A percentile compares a stretch with the other conserved stretches of the same genome.
These are phyloP conservation scores for Phalaenopsis hybrid DNA, from an alignment of 116 monocot species.

Conservation along the genomic window DNA sequence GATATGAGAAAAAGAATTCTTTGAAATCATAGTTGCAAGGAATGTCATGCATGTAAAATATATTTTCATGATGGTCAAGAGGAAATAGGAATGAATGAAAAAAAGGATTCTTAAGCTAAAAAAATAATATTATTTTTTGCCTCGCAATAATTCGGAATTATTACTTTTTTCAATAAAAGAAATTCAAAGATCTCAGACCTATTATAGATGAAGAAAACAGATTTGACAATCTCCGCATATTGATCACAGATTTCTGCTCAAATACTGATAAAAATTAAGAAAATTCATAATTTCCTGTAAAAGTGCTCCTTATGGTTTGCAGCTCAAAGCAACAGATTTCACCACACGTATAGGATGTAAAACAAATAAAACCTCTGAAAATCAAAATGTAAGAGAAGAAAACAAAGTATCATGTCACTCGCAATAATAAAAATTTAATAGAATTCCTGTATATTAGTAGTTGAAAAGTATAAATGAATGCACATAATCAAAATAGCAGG, in stretches of 20 bases:
- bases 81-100: neutral
- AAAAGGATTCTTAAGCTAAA: neutral
- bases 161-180: no score
- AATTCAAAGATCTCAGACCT: no score
- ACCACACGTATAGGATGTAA: neutral
- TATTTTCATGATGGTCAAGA: neutral
- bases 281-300: neutral
- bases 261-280: neutral
- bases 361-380: neutral
- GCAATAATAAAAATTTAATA: neutral
- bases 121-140: no score
- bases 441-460: neutral
- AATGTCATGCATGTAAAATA: neutral
- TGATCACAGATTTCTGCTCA: neutral
- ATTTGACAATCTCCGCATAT: neutral
- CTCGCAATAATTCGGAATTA: no score
- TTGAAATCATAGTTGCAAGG: neutral
- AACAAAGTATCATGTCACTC: neutral
- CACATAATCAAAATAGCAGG: neutral
- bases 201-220: neutral
- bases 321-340: neutral
- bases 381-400: neutral
- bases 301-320: neutral
- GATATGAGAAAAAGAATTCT: neutral
- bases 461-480: constrained; percentile 1